These are phyloP conservation scores for Didymella pinodella DNA, from an alignment of 2,329 filamentous ascomycete species.

Conservation along the genomic window DNA sequence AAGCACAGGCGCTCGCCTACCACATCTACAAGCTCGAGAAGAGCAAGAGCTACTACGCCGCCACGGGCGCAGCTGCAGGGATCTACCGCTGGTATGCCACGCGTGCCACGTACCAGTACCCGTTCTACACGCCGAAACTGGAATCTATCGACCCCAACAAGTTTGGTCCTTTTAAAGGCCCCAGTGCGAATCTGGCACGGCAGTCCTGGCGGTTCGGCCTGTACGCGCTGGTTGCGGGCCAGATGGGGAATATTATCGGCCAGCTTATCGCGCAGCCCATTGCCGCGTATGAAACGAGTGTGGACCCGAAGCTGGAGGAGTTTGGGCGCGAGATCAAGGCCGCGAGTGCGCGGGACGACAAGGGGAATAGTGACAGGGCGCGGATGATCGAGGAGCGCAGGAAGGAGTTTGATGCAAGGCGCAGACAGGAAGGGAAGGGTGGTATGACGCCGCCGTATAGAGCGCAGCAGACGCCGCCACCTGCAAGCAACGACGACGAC, in stretches of 20 bases:
- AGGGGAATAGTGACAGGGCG: constrained; percentile 22
- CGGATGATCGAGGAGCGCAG: constrained; percentile 31
- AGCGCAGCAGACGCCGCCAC: constrained; percentile 18
- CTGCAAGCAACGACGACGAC: constrained; percentile 49
- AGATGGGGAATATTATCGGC: constrained; percentile 48
- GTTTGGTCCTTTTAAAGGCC: constrained; percentile 47
- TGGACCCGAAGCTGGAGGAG: constrained; percentile 53
- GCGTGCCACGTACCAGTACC: constrained; percentile 50
- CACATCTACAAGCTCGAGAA: constrained; percentile 51
- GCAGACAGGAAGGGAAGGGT: constrained; percentile 27
- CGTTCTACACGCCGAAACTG: constrained; percentile 52
- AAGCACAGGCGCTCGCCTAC: constrained; percentile 54
- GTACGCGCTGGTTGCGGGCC: constrained; percentile 37
- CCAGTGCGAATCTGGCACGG: constrained; percentile 40
- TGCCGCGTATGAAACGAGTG: constrained; percentile 45
- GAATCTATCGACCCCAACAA: constrained; percentile 52
- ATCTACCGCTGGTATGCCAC: constrained; percentile 47
- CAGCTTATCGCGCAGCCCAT: constrained; percentile 44
- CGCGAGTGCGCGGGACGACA: constrained; percentile 24
- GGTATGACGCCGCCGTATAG: constrained; percentile 51
- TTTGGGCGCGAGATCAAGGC: constrained; percentile 49
- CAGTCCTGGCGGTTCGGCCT: constrained; percentile 39
- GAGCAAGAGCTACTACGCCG: constrained; percentile 51
- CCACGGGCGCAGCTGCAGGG: constrained; percentile 45
- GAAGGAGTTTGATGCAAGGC: constrained; percentile 31